Base-by-base conservation (phyloP, 495 filamentous ascomycete genomes). In the Penicillium chermesinum region DNA sequence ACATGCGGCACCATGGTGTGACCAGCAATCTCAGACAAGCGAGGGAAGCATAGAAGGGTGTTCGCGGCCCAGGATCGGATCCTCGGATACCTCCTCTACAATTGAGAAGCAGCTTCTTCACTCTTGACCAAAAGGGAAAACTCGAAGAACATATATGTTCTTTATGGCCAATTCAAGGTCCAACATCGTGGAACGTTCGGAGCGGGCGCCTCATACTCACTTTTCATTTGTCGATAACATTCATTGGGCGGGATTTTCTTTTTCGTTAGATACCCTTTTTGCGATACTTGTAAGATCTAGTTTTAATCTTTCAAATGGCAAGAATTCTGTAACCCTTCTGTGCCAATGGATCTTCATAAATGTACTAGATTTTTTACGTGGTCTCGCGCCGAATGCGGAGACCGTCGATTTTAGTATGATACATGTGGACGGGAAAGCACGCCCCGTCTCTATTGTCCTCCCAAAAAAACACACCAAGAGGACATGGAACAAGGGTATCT, bases 231-330 rank as follows among this genome's bases (percentile, higher is more conserved):
- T n/a, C 10, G 5, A 7, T 25, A 41, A 2, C 19, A 41, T 20
- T 14, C 38, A 15, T 36, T 21, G 41, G 35, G 48, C n/a, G 48
- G 36, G 21, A 20, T 40, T 12, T 2, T 44, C 36, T 20, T 36
- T 22, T 27, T 39, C n/a, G 40, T 34, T 50, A 7, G 21, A 50
- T 45, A 45, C 48, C 48, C 41, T 41, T n/a, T n/a, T n/a, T n/a
- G n/a, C n/a, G n/a, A n/a, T n/a, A n/a, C n/a, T n/a, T n/a, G n/a
- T n/a, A n/a, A n/a, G n/a, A n/a, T n/a, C n/a, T n/a, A n/a, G n/a
- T n/a, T n/a, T n/a, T n/a, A n/a, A n/a, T n/a, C n/a, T n/a, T n/a
- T n/a, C n/a, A n/a, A n/a, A n/a, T n/a, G n/a, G n/a, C n/a, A n/a
- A n/a, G n/a, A n/a, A n/a, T n/a, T n/a, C n/a, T n/a, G n/a, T n/a